Evolutionary conservation across 1,284 basidiomycete genomes (phyloP), one percentile per base, ranked within the genome.

Genomic region (Rugosomyces carneus): DNA sequence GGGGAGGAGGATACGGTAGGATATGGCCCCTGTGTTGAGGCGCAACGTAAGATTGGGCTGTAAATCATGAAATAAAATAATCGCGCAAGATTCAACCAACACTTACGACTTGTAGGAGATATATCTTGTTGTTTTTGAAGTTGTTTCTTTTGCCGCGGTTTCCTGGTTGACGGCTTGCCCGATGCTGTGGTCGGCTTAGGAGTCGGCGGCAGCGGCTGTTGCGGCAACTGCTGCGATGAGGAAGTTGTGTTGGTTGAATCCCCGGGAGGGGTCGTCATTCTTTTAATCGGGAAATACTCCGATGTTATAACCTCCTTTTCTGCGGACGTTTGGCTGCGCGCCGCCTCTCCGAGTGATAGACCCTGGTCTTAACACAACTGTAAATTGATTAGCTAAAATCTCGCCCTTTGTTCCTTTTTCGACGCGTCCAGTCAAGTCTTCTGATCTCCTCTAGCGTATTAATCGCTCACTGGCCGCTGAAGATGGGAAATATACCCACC

Each of bases 71-170:
- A 19, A 43, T 21, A 37, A 34, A 16, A 16, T 21, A 42, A 31
- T 5, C 3, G 29, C 40, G 36, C 21, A 32, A 20, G 11, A 16
- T 26, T 15, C 39, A 18, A 39, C 45, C 19, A 44, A 37, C 32
- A 53, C 55, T 53, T 49, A 56, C 56, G 42, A 7, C 48, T 40
- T 35, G 47, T 7, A 21, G 52, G 41, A 31, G 42, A 34, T 24
- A 26, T 43, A 16, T 44, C 42, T 26, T 40, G 24, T 29, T 53
- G n/a, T n/a, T n/a, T 54, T 48, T 67, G 47, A 47, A 34, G 38
- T 51, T 55, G 65, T 61, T 70, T 78, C 57, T 64, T 69, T 55
- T 75, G 72, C 68, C 77, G 76, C 43, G 61, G 54, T 58, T 70
- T 78, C 60, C 65, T 77, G 53, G 58, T 54, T 26, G 53, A 40